These are phyloP conservation scores for Inga leiocalycina DNA, from an alignment of 306 rosid species.

Conservation along the genomic window DNA sequence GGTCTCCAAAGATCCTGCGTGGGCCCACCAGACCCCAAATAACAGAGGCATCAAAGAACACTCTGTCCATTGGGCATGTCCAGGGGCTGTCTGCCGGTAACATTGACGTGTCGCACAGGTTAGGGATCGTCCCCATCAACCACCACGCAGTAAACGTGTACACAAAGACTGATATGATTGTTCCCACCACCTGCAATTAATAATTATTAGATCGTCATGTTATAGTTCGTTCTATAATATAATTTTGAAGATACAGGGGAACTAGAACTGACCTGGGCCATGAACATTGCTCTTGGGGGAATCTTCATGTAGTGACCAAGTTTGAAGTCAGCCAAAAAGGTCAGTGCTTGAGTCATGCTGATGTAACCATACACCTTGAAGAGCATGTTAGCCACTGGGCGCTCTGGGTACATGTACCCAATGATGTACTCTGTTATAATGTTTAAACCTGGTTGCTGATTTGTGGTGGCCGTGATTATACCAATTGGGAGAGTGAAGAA, in stretches of 20 bases:
- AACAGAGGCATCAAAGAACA: constrained; percentile 66
- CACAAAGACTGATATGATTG: constrained; percentile 46
- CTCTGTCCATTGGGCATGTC: constrained; percentile 66
- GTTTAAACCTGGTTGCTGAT: constrained; percentile 64
- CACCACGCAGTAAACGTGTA: constrained; percentile 65
- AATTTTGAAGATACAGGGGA: not conserved
- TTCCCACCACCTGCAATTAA: constrained; percentile 55
- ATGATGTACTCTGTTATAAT: constrained; percentile 60
- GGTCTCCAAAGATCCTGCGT: constrained; percentile 66
- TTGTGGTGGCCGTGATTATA: constrained; percentile 58
- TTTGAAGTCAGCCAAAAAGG: constrained; percentile 56
- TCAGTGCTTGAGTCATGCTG: constrained; percentile 58
- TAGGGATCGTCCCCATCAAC: constrained; percentile 57
- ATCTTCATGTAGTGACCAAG: constrained; percentile 76
- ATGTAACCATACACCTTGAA: constrained; percentile 68
- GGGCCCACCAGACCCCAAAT: constrained; percentile 78
- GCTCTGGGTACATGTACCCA: constrained; percentile 61
- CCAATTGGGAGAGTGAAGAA: constrained; percentile 61
- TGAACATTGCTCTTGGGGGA: constrained; percentile 71
- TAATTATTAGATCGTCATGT: not conserved
- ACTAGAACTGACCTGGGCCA: constrained; percentile 53
- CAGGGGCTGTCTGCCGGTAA: constrained; percentile 57
- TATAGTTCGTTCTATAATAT: not conserved
- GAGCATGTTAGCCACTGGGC: constrained; percentile 70
- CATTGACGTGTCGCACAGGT: constrained; percentile 54